These are phyloP conservation scores for Penicillium macrosclerotiorum DNA, from an alignment of 495 filamentous ascomycete genomes.

Conservation along the genomic window DNA sequence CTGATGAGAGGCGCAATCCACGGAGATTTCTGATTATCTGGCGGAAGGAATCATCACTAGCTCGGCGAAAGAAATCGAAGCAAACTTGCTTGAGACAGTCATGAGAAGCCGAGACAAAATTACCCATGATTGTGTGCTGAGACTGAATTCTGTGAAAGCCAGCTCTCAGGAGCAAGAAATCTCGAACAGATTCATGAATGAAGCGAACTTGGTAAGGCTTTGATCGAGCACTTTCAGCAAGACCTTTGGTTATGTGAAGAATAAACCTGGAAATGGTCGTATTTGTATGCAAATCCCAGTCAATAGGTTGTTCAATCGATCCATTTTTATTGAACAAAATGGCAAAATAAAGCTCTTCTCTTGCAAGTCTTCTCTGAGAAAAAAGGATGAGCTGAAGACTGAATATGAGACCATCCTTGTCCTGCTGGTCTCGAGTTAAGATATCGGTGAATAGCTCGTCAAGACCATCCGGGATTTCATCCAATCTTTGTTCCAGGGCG, in stretches of 20 bases:
- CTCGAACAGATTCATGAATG: background rate
- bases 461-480: background rate
- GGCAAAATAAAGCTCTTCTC: background rate
- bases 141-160: background rate
- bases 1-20: background rate
- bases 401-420: background rate
- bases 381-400: background rate
- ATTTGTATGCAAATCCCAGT: background rate
- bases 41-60: background rate
- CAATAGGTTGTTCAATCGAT: background rate
- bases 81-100: background rate
- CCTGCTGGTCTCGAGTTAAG: background rate
- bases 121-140: background rate
- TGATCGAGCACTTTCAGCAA: background rate
- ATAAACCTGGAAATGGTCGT: background rate
- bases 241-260: background rate
- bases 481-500: background rate
- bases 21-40: background rate
- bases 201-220: background rate
- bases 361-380: background rate
- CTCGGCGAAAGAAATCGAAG: background rate
- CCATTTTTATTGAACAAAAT: background rate
- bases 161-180: background rate
- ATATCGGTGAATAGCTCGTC: conserved; percentile 1
- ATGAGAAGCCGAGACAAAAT: background rate